Percentiles rank a stretch among this genome's conserved stretches.
Evolutionary conservation across 495 filamentous ascomycete genomes (phyloP).

Genomic region (Penicillium dipodomyicola): DNA sequence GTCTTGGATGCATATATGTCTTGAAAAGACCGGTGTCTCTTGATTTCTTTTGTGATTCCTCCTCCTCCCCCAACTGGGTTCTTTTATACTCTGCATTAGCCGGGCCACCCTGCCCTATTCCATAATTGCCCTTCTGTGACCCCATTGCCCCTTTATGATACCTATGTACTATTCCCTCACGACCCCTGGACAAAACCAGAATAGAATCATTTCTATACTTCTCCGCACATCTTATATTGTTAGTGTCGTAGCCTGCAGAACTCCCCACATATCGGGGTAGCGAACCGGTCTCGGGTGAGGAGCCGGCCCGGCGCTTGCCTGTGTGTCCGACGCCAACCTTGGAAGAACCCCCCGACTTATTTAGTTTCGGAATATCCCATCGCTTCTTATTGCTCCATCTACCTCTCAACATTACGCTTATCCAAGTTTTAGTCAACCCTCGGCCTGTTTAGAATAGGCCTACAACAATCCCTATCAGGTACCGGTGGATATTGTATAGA

Average conservation of each 20-base stretch:
- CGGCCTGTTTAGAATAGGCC: background rate
- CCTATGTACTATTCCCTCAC: slow-evolving; percentile 35
- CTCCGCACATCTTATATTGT: slow-evolving; percentile 2
- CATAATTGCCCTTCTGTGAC: slow-evolving; percentile 18
- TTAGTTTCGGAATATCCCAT: background rate
- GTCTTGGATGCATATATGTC: slow-evolving; percentile 17
- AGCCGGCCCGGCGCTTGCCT: background rate
- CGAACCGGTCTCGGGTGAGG: slow-evolving; percentile 11
- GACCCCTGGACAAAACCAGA: slow-evolving; percentile 11
- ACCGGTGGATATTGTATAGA: background rate
- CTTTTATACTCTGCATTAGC: slow-evolving; percentile 22
- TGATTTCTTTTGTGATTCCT: slow-evolving; percentile 29
- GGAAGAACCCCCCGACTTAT: background rate
- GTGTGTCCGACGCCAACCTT: background rate
- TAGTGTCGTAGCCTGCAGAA: slow-evolving; percentile 7
- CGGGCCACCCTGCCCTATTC: slow-evolving; percentile 23
- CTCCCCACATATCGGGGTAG: slow-evolving; percentile 13
- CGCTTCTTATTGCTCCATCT: background rate
- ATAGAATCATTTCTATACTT: slow-evolving; percentile 15
- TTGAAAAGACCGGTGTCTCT: slow-evolving; percentile 14
- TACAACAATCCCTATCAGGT: background rate
- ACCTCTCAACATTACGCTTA: too few relatives aligned
- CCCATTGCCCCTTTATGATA: slow-evolving; percentile 27
- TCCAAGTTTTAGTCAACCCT: background rate
- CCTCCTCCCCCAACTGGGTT: slow-evolving; percentile 15